phyloP scores from a whole-genome alignment of 306 rosid genomes.

The Cyamopsis tetragonoloba region DNA sequence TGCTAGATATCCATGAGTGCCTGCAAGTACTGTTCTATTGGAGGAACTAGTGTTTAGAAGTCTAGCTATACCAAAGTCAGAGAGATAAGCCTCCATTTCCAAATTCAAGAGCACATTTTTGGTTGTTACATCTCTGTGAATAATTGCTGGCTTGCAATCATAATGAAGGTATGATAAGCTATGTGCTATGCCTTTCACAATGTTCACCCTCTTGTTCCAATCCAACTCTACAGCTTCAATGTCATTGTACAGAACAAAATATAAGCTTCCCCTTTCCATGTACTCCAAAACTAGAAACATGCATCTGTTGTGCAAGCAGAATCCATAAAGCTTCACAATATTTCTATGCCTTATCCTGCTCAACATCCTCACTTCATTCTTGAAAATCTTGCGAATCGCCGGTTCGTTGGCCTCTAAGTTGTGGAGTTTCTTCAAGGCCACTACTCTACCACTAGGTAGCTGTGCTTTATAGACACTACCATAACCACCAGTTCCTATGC shows the following conservation, averaged over 20 bases:
- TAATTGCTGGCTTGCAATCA: constrained; percentile 4
- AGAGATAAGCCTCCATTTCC: constrained; percentile 7
- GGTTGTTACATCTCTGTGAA: constrained; percentile 17
- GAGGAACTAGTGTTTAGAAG: not conserved
- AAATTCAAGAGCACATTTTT: constrained; percentile 7
- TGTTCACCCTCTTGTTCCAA: constrained; percentile 29
- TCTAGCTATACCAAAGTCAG: constrained; percentile 17
- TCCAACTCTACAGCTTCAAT: constrained; percentile 4
- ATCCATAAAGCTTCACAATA: constrained; percentile 22
- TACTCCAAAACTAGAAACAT: constrained; percentile 9
- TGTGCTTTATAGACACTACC: constrained; percentile 1
- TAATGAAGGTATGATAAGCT: constrained; percentile 11
- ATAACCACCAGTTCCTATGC: not conserved
- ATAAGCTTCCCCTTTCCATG: constrained; percentile 8
- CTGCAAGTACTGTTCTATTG: not conserved
- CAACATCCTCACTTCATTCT: constrained; percentile 15
- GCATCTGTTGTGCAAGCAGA: constrained; percentile 16
- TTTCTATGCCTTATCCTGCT: constrained; percentile 9
- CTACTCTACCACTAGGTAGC: constrained; percentile 8
- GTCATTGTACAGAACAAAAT: not conserved
- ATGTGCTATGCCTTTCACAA: constrained; percentile 25
- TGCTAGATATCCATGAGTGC: constrained; percentile 15
- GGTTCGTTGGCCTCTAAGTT: not conserved
- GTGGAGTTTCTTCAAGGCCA: constrained; percentile 14
- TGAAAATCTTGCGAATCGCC: not conserved